phyloP scores from a whole-genome alignment of 371 early-diverging fungal species.

The Batkoa obscura region DNA sequence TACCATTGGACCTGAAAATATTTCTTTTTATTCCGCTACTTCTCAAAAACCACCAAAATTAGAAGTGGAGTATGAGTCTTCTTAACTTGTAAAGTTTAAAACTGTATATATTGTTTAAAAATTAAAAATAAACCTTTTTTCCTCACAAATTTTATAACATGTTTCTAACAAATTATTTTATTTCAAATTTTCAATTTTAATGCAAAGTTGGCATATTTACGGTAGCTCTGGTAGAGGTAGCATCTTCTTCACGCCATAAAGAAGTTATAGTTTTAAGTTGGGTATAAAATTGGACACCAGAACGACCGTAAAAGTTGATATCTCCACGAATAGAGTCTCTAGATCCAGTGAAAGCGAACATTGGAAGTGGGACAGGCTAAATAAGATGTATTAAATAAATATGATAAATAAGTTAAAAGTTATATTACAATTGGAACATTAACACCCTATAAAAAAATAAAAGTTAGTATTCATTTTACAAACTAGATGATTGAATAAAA shows the following conservation, averaged over 20 bases:
- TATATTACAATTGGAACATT: constrained; percentile 26
- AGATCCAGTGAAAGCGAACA: constrained; percentile 93
- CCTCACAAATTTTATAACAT: too few relatives aligned
- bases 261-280: constrained; percentile 87
- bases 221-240: constrained; percentile 22
- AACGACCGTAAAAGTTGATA: constrained; percentile 77
- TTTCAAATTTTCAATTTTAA: too few relatives aligned
- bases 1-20: neutral
- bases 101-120: too few relatives aligned
- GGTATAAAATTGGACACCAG: constrained; percentile 72
- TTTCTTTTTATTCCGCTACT: neutral
- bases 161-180: too few relatives aligned
- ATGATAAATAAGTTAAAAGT: too few relatives aligned
- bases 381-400: too few relatives aligned
- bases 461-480: too few relatives aligned
- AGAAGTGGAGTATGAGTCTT: too few relatives aligned
- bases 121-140: too few relatives aligned
- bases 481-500: too few relatives aligned
- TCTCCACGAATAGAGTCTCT: constrained; percentile 87
- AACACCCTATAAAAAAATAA: too few relatives aligned
- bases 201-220: constrained; percentile 72
- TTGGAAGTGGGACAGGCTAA: constrained; percentile 95
- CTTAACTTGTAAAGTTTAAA: too few relatives aligned
- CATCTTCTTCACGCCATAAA: constrained; percentile 80
- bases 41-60: neutral